Evolutionary conservation across 805 yeast species (phyloP), one percentile per base, ranked within the genome.

Genomic region (Cyberlindnera mississippiensis): DNA sequence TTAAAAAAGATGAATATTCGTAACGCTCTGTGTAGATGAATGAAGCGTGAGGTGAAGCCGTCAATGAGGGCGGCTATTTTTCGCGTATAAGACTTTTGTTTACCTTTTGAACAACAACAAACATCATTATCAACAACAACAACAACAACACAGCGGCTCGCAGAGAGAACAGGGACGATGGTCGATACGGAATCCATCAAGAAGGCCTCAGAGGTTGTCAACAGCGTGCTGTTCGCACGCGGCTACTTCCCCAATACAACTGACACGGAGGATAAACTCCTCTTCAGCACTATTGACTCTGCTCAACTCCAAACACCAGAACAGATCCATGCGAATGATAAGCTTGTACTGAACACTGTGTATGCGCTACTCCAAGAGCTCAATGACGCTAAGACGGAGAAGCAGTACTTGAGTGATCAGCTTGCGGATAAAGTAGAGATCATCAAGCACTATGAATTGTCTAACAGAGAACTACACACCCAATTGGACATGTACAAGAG

Each of bases 331-430:
- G 38, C 26, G 14, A 36, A 43, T 12, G 44, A 46, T 16, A 50
- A 45, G 20, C 30, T 44, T 2, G 35, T 35, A 4, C 34, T 52
- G 16, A 52, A 52, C 37, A 42, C 49, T 5, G 35, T 50, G 12
- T 52, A 52, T 32, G 34, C 49, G 2, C 34, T 52, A 10, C 13
- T 52, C 2, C 42, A 42, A 14, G 49, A 45, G 20, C 17, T 48
- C n/a, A 54, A 52, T 16, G 33, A 34, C 6, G n/a, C 38, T 2
- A 41, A 48, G 37, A 27, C 33, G 1, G 49, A 50, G 9, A 41
- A 20, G 13, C 31, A 32, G 15, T 28, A 38, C 10, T 17, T 50
- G 20, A 17, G 35, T 3, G 47, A 45, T 9, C 45, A 37, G 20
- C 35, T 50, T 2, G 34, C 30, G 9, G 47, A 48, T 18, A 45